Evolutionary conservation across 495 filamentous ascomycete genomes (phyloP).

Genomic region (Aspergillus carlsbadensis): DNA sequence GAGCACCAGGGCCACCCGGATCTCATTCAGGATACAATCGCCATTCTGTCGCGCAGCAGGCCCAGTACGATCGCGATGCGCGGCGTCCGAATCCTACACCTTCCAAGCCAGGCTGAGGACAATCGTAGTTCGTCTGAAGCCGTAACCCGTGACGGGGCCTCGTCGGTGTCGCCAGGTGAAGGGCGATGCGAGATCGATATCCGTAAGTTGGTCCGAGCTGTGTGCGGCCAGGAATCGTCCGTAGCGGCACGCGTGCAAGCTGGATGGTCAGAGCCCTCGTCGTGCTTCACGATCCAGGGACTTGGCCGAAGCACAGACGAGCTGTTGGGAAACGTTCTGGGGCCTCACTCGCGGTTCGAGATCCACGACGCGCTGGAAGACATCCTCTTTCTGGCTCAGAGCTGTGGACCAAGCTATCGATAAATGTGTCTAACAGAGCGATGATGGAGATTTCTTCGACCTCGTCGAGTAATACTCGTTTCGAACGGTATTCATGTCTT

Average conservation of each 20-base stretch:
- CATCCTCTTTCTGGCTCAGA: slow-evolving; percentile 4
- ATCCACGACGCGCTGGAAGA: slow-evolving; percentile 2
- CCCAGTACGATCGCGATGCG: slow-evolving; percentile 7
- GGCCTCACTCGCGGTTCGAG: background rate
- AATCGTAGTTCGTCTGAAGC: background rate
- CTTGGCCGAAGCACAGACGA: background rate
- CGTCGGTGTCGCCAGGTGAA: background rate
- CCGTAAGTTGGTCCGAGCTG: background rate
- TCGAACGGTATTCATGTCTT: no score
- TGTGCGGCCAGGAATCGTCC: background rate
- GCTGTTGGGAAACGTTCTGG: background rate
- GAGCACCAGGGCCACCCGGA: slow-evolving; percentile 3
- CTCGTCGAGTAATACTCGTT: no score
- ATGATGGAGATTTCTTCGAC: no score
- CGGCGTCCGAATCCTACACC: background rate
- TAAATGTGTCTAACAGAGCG: no score
- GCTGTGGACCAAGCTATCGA: background rate
- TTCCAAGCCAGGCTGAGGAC: background rate
- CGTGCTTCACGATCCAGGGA: no score
- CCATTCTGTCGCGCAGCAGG: background rate
- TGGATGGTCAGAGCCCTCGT: no score
- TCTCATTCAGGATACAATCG: background rate
- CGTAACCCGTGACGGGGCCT: background rate
- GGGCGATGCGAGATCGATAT: background rate
- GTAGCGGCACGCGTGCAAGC: background rate